phyloP scores from a whole-genome alignment of 2,329 filamentous ascomycete species.

The Aureobasidium sp. region DNA sequence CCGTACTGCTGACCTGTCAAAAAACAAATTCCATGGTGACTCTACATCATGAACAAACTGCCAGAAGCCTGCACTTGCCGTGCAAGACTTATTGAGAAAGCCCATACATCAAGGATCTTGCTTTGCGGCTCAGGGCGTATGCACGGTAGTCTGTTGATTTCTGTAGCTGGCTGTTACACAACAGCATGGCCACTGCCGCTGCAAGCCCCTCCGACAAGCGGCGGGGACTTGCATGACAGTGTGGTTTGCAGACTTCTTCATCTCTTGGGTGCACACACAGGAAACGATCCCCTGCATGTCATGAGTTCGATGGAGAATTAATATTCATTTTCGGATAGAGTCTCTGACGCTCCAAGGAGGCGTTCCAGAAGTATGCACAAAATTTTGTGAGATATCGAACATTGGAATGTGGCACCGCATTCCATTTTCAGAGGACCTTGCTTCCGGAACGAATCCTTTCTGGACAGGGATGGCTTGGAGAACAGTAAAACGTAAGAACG shows the following conservation, averaged over 20 bases:
- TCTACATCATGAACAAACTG: neutral
- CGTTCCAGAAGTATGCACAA: conserved; percentile 7
- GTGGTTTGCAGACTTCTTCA: conserved; percentile 12
- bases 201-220: conserved; percentile 9
- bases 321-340: conserved; percentile 1
- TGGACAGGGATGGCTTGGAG: neutral
- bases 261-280: neutral
- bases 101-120: neutral
- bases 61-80: conserved; percentile 9
- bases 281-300: conserved; percentile 3
- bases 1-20: conserved; percentile 7
- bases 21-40: neutral
- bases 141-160: conserved; percentile 5
- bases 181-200: conserved; percentile 11
- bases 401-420: conserved; percentile 5
- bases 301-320: conserved; percentile 1
- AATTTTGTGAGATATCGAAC: neutral
- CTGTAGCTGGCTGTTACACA: conserved; percentile 10
- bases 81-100: neutral
- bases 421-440: conserved; percentile 5
- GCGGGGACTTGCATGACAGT: conserved; percentile 8
- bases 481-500: neutral
- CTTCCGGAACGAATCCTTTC: neutral
- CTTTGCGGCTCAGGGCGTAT: neutral
- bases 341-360: neutral